These are phyloP conservation scores for Gossypium longicalyx DNA, from an alignment of 345 rosid genomes.

Conservation along the genomic window DNA sequence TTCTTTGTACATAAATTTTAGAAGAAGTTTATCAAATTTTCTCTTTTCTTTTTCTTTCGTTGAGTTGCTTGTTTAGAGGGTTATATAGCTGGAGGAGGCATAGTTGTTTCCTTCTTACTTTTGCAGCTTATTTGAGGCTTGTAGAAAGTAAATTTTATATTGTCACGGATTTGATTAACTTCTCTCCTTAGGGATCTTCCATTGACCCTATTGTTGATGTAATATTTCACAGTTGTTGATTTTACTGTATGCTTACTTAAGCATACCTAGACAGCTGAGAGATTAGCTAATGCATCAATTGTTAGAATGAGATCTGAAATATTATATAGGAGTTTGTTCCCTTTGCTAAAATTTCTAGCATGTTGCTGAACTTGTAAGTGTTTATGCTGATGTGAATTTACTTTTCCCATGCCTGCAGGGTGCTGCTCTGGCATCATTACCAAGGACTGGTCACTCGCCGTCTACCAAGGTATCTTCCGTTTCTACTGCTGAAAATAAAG, in stretches of 20 bases:
- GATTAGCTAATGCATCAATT: neutral
- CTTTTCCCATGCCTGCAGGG: constrained; percentile 41
- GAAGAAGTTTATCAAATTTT: neutral
- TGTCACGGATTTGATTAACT: neutral
- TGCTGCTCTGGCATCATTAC: constrained; percentile 30
- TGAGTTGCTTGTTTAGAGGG: neutral
- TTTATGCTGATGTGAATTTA: constrained; percentile 2
- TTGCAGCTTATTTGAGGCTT: neutral
- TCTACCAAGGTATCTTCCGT: constrained; percentile 93
- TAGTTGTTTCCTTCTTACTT: neutral
- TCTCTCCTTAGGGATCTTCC: too few relatives aligned
- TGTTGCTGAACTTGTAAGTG: neutral
- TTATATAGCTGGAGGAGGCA: neutral
- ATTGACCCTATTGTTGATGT: neutral
- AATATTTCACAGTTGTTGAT: neutral
- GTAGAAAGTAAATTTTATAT: neutral
- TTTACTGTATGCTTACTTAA: neutral
- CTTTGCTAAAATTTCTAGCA: neutral
- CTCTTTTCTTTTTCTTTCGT: neutral
- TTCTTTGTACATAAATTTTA: neutral
- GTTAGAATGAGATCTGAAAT: neutral
- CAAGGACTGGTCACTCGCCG: constrained; percentile 34
- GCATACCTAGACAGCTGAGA: neutral
- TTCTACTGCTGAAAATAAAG: constrained; percentile 98
- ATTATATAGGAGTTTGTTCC: too few relatives aligned